Base-by-base conservation (phyloP, 2,329 filamentous ascomycete species). In the Fragosphaeria purpurea region DNA sequence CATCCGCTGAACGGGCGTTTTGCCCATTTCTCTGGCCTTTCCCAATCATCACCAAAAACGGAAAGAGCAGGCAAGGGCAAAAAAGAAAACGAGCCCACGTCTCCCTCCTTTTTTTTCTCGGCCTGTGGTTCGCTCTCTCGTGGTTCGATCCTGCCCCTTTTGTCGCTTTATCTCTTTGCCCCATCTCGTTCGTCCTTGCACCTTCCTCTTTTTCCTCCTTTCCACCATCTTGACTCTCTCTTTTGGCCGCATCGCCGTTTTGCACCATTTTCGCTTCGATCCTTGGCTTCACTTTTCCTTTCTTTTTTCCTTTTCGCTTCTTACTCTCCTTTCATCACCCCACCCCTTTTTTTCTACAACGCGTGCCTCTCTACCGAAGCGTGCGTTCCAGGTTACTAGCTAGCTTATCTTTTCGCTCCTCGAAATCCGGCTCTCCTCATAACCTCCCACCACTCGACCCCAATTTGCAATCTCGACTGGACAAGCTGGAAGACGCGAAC, bases 1-100 rank as follows among this genome's bases (percentile, higher is more conserved):
- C 42, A 53, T 53, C 53, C 53, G 53, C 50, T 22, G 43, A 45
- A 47, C 44, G 33, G 47, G 7, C 11, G 7, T 11, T 37, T 7
- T 11, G 35, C 11, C 35, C 35, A 37, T 11, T 11, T 37, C 35
- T 37, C 7, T 22, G 22, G 9, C 35, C 22, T 47, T 33, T 33
- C 41, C 35, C 41, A 34, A 45, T 48, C 52, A 51, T 48, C 52
- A 53, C 46, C 52, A 46, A 34, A 43, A 49, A 42, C 35, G 34
- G 30, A n/a, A 31, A 38, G 41, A 38, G 7, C 35, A 37, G 35
- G 11, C 35, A 37, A 31, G 37, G 41, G 32, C 33, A 49, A 48
- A 51, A 35, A 51, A 39, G n/a, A 47, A 43, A 22, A 22, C 22
- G 22, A 22, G 22, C 22, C 11, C 39, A 45, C 50, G 13, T 22